These are phyloP conservation scores for Aspergillus hortae DNA, from an alignment of 2,329 filamentous ascomycete genomes.

Conservation along the genomic window DNA sequence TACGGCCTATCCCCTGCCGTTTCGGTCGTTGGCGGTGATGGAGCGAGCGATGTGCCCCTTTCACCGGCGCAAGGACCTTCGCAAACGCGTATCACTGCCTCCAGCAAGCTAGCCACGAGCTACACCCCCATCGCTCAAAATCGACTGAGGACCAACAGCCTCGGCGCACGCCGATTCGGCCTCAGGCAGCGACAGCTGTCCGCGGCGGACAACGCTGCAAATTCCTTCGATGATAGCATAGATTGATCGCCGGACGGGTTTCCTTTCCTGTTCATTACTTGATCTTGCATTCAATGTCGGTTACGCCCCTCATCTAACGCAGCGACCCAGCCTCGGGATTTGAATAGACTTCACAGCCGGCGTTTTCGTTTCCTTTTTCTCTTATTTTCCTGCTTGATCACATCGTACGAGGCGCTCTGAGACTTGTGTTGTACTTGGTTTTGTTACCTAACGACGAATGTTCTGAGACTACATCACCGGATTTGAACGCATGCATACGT, in stretches of 20 bases:
- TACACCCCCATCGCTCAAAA: constrained; percentile 38
- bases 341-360: constrained; percentile 18
- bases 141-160: constrained; percentile 35
- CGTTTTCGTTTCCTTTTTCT: constrained; percentile 12
- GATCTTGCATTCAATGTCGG: constrained; percentile 8
- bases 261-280: not conserved
- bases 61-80: constrained; percentile 20
- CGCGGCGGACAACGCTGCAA: constrained; percentile 21
- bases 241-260: constrained; percentile 14
- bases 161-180: constrained; percentile 33
- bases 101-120: constrained; percentile 33
- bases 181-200: constrained; percentile 28
- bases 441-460: constrained; percentile 6
- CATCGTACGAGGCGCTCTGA: not conserved
- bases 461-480: constrained; percentile 1
- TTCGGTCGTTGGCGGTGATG: constrained; percentile 10
- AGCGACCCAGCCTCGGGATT: constrained; percentile 20
- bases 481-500: not conserved
- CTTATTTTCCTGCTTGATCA: constrained; percentile 1
- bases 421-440: not conserved
- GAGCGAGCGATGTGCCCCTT: constrained; percentile 17
- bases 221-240: constrained; percentile 29
- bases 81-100: constrained; percentile 32
- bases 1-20: constrained; percentile 29
- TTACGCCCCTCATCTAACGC: constrained; percentile 20